A percentile compares a stretch with the other conserved stretches of the same genome.
Conservation (phyloP, 1,284 basidiomycete genomes). For the Cerrena zonata region DNA sequence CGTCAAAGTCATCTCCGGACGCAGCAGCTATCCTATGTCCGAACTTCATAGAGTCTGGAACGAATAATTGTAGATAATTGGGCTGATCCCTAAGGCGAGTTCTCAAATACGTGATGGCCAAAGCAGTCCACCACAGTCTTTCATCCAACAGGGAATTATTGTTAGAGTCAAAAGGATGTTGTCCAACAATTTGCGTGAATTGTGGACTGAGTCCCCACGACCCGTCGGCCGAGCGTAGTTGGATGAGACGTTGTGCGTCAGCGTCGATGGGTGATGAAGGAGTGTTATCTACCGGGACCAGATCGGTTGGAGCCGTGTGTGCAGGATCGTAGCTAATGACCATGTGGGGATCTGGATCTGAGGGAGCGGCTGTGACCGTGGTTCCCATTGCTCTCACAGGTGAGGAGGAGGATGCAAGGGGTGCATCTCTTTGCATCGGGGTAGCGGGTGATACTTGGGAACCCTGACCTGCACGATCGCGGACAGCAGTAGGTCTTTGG, state of each 20-base stretch:
- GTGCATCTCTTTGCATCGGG: neutral
- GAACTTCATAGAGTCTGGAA: constrained; percentile 9
- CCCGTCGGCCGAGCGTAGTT: constrained; percentile 7
- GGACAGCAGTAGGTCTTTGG: too few species aligned
- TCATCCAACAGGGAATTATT: neutral
- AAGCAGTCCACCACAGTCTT: constrained; percentile 2
- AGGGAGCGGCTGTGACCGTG: neutral
- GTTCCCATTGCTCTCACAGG: neutral
- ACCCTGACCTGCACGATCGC: neutral
- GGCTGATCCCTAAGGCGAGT: constrained; percentile 1
- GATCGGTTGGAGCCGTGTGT: neutral
- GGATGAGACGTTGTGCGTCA: neutral
- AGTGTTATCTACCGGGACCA: neutral
- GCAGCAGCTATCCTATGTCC: neutral
- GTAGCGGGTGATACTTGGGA: neutral
- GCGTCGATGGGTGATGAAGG: neutral
- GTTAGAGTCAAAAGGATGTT: neutral
- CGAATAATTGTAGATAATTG: constrained; percentile 1
- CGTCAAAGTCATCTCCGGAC: neutral
- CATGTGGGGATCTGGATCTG: neutral
- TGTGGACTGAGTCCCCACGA: constrained; percentile 2
- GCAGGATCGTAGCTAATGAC: neutral
- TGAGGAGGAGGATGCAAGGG: neutral
- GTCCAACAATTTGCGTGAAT: constrained; percentile 6
- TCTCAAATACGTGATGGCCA: constrained; percentile 1